Percentiles rank a stretch among this genome's conserved stretches.
These are phyloP conservation scores for Loxodes magnus DNA, from an alignment of 73 alveolate genomes.

Conservation along the genomic window DNA sequence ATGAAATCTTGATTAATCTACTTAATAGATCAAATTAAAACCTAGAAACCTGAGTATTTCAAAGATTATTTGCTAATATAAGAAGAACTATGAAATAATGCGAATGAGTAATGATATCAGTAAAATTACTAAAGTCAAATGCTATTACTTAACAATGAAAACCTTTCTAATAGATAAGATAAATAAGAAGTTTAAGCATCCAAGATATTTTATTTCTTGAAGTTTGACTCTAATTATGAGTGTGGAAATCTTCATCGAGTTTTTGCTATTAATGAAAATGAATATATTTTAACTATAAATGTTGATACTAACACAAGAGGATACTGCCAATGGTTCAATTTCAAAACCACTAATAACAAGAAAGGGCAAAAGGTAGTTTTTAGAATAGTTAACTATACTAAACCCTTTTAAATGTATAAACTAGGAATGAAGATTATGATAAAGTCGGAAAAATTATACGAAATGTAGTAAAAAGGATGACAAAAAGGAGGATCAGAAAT, in stretches of 20 bases:
- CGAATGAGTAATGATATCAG: not conserved
- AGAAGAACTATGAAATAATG: constrained; percentile 2
- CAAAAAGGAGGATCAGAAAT: constrained; percentile 45
- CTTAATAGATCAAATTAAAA: not conserved
- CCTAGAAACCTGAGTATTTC: constrained; percentile 2
- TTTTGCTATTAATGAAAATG: constrained; percentile 14
- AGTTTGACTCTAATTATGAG: constrained; percentile 34
- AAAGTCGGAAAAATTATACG: constrained; percentile 15
- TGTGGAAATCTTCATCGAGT: constrained; percentile 28
- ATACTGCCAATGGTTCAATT: constrained; percentile 54
- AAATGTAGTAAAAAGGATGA: constrained; percentile 58
- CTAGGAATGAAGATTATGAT: constrained; percentile 46
- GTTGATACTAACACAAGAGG: constrained; percentile 47
- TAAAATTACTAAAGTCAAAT: not conserved
- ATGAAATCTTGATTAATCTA: not conserved
- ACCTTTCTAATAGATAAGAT: not conserved
- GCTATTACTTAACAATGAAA: not conserved
- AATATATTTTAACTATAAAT: constrained; percentile 33
- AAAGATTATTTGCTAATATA: not conserved
- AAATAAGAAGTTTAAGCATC: not conserved
- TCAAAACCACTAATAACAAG: constrained; percentile 24
- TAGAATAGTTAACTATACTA: constrained; percentile 30
- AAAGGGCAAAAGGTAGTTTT: constrained; percentile 36
- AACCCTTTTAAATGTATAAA: constrained; percentile 25
- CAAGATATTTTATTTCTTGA: constrained; percentile 8